Evolutionary conservation across 108 stramenopile species (phyloP).

Genomic region (Chaetoceros tenuissimus): DNA sequence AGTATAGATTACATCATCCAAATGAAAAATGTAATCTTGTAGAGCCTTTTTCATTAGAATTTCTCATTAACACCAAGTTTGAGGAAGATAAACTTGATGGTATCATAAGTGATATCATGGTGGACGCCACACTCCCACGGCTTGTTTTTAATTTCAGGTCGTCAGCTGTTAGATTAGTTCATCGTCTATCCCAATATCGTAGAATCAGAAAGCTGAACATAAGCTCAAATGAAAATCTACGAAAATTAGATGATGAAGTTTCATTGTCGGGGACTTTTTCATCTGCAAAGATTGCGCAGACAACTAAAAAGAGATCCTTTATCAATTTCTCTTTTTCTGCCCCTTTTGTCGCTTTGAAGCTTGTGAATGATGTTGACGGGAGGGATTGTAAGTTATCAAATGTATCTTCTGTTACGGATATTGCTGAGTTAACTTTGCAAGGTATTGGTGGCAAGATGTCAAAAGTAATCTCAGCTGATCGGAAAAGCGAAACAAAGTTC

Average conservation of each 20-base stretch:
- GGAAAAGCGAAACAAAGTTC: constrained; percentile 17
- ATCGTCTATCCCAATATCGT: constrained; percentile 19
- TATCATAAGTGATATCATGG: constrained; percentile 12
- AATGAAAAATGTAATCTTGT: constrained; percentile 16
- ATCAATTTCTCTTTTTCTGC: constrained; percentile 48
- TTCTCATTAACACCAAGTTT: constrained; percentile 35
- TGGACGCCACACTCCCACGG: constrained; percentile 43
- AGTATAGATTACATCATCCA: background rate
- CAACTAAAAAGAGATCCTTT: background rate
- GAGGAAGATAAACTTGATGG: constrained; percentile 9
- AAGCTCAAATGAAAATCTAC: constrained; percentile 7
- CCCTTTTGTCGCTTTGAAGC: constrained; percentile 33
- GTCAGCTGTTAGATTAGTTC: constrained; percentile 43
- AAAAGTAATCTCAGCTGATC: constrained; percentile 5
- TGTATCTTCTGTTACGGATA: constrained; percentile 7
- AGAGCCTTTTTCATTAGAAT: constrained; percentile 61
- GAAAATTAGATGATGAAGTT: constrained; percentile 1
- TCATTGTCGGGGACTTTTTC: no score
- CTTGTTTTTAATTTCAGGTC: constrained; percentile 60
- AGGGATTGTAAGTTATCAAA: constrained; percentile 1
- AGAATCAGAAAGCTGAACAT: constrained; percentile 19
- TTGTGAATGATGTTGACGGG: constrained; percentile 44
- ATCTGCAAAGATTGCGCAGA: background rate
- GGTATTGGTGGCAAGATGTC: constrained; percentile 39
- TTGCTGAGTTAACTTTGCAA: constrained; percentile 37